Evolutionary conservation across 768 basidiomycete genomes (phyloP).

Genomic region (Strobilomyces confusus): DNA sequence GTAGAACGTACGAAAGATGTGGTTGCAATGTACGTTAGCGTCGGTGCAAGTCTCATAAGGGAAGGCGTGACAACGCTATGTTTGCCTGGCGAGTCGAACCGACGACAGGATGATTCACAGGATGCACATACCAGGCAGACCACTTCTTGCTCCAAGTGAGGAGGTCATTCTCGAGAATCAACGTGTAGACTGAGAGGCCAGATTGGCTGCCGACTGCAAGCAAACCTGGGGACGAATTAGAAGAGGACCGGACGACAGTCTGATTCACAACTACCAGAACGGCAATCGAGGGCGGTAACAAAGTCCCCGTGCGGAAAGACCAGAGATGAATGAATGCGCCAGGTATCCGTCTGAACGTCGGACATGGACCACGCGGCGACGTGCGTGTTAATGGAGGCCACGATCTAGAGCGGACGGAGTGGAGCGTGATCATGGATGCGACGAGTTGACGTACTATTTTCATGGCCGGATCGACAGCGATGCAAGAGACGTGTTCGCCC

Average conservation of each 20-base stretch:
- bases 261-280: conserved; percentile 51
- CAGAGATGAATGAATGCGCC: conserved; percentile 81
- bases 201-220: conserved; percentile 63
- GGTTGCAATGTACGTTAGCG: conserved; percentile 68
- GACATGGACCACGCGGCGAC: conserved; percentile 81
- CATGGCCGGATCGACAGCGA: conserved; percentile 74
- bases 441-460: conserved; percentile 59
- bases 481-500: conserved; percentile 48
- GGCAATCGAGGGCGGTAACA: conserved; percentile 66
- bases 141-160: conserved; percentile 83
- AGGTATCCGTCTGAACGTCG: conserved; percentile 55
- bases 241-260: neutral
- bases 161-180: conserved; percentile 77
- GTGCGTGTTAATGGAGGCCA: conserved; percentile 62
- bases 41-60: conserved; percentile 66
- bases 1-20: conserved; percentile 48
- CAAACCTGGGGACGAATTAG: conserved; percentile 51
- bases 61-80: conserved; percentile 44
- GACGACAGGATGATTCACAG: conserved; percentile 1
- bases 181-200: conserved; percentile 68
- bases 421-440: neutral
- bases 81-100: conserved; percentile 23
- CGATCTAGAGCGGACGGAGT: conserved; percentile 46
- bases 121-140: conserved; percentile 49
- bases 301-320: conserved; percentile 50